Evolutionary conservation across 305 asterid species (phyloP).

Genomic region (Fraxinus greggii): DNA sequence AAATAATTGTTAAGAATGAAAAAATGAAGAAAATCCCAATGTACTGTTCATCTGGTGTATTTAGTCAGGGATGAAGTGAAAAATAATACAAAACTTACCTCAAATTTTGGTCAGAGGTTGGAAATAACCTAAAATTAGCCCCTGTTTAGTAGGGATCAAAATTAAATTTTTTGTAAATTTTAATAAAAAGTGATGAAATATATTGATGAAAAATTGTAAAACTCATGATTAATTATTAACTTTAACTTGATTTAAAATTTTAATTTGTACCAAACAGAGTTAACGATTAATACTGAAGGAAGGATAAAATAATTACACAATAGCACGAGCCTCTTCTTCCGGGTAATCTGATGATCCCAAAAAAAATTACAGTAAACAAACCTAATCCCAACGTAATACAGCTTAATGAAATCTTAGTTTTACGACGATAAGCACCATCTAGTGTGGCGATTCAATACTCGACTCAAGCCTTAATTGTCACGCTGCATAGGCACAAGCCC

Average conservation of each 20-base stretch:
- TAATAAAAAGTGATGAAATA: not conserved
- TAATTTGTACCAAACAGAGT: too few species aligned
- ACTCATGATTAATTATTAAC: too few species aligned
- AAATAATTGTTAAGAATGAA: not conserved
- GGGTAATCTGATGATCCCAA: not conserved
- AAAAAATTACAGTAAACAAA: not conserved
- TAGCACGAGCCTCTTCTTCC: not conserved
- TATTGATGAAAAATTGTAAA: too few species aligned
- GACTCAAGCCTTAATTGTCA: slow-evolving; percentile 61
- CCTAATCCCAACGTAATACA: not conserved
- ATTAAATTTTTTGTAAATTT: too few species aligned
- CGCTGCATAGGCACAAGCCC: slow-evolving; percentile 57
- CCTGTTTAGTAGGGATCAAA: not conserved
- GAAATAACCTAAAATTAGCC: not conserved
- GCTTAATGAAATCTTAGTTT: not conserved
- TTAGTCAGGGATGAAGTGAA: too few species aligned
- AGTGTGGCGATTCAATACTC: not conserved
- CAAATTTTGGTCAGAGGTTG: not conserved
- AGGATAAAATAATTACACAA: not conserved
- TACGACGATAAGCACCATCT: not conserved
- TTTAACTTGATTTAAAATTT: too few species aligned
- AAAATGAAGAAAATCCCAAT: not conserved
- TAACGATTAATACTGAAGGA: not conserved
- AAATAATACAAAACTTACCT: too few species aligned
- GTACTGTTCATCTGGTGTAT: too few species aligned